These are phyloP conservation scores for Sutorius australiensis DNA, from an alignment of 768 basidiomycete genomes.

Conservation along the genomic window DNA sequence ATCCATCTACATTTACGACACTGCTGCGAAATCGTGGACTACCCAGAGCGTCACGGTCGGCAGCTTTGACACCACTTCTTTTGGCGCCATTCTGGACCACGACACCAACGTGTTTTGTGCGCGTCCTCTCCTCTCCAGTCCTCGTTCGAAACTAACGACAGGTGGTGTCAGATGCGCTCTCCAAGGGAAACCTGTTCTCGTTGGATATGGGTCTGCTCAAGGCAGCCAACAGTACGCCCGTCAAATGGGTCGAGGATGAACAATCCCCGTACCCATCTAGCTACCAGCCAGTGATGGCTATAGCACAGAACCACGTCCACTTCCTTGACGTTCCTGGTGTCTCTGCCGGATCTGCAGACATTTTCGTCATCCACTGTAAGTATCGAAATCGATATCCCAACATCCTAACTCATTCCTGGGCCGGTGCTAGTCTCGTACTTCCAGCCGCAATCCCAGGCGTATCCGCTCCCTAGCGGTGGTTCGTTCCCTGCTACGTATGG, in stretches of 20 bases:
- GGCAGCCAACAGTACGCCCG: constrained; percentile 50
- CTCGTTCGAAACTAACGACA: constrained; percentile 5
- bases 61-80: constrained; percentile 59
- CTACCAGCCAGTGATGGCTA: constrained; percentile 73
- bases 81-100: constrained; percentile 80
- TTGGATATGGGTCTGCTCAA: constrained; percentile 69
- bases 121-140: neutral
- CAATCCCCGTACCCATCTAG: constrained; percentile 51
- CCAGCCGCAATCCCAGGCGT: constrained; percentile 67
- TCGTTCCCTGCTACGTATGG: constrained; percentile 68
- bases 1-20: constrained; percentile 79
- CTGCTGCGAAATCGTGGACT: constrained; percentile 68
- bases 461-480: constrained; percentile 42
- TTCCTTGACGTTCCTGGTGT: constrained; percentile 72
- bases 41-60: constrained; percentile 58
- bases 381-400: neutral
- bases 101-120: constrained; percentile 90
- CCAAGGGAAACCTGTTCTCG: constrained; percentile 58
- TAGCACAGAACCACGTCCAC: constrained; percentile 84
- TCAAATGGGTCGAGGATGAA: constrained; percentile 65
- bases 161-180: constrained; percentile 56
- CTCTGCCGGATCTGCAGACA: constrained; percentile 64
- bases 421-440: constrained; percentile 60
- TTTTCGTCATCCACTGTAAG: constrained; percentile 89
- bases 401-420: neutral